Conservation (phyloP, 139 green algal species). For the Ettlia oleoabundans region DNA sequence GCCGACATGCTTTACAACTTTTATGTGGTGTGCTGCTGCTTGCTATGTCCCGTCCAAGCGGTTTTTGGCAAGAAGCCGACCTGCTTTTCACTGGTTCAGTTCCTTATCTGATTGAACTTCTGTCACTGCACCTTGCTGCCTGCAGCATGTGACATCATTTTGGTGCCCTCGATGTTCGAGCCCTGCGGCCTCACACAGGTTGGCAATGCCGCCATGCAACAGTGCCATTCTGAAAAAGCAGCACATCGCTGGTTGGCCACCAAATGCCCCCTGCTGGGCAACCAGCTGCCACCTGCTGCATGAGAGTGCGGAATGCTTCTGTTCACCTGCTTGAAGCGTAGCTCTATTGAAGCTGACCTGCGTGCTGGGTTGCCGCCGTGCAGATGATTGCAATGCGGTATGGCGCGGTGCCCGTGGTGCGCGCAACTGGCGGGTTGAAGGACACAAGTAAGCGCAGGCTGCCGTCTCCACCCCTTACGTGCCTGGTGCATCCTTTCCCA, state of each 20-base stretch:
- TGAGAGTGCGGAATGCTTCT: background rate
- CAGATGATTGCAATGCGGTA: conserved; percentile 94
- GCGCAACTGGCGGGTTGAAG: conserved; percentile 88
- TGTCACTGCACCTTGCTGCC: background rate
- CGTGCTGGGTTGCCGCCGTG: conserved; percentile 37
- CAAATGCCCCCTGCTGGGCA: too few species aligned
- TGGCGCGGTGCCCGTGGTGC: conserved; percentile 89
- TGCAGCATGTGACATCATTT: conserved; percentile 83
- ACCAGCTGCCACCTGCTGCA: background rate
- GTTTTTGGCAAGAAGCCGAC: background rate
- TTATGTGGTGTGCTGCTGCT: background rate
- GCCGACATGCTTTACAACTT: too few species aligned
- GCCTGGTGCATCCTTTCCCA: too few species aligned
- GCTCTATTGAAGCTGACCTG: too few species aligned
- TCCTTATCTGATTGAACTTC: background rate
- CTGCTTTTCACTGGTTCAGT: background rate
- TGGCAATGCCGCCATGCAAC: too few species aligned
- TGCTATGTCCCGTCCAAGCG: background rate
- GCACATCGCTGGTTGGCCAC: too few species aligned
- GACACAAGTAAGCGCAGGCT: too few species aligned
- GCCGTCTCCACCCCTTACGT: too few species aligned
- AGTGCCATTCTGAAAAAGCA: too few species aligned
- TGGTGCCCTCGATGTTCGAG: conserved; percentile 98
- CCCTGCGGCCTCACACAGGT: conserved; percentile 88
- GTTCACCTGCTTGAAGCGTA: background rate